Percentiles rank a stretch among this genome's conserved stretches.
phyloP scores from a whole-genome alignment of 208 protist genomes.

The Crithidia thermophila region DNA sequence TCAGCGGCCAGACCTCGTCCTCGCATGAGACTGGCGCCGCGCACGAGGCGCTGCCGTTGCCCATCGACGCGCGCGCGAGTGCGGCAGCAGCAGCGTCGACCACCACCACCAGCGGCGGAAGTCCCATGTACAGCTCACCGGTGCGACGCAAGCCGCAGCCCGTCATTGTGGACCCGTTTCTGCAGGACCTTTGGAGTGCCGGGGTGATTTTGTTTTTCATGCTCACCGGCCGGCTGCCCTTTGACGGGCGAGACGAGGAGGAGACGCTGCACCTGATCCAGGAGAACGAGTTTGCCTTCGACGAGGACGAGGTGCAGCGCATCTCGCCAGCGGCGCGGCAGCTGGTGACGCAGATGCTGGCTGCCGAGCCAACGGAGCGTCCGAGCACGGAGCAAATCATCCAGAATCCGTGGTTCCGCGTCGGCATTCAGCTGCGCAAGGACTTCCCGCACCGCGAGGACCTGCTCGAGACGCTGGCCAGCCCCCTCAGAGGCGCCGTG shows the following conservation, averaged over 20 bases:
- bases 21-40: not conserved
- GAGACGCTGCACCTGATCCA: slow-evolving; percentile 93
- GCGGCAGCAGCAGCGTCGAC: not conserved
- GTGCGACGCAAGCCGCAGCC: slow-evolving; percentile 21
- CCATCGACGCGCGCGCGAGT: not conserved
- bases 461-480: slow-evolving; percentile 19
- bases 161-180: slow-evolving; percentile 67
- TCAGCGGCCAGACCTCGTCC: slow-evolving; percentile 7
- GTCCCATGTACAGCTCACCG: not conserved
- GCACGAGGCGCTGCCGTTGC: not conserved
- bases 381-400: slow-evolving; percentile 89
- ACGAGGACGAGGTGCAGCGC: slow-evolving; percentile 67
- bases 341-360: slow-evolving; percentile 81
- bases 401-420: slow-evolving; percentile 81
- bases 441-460: slow-evolving; percentile 77
- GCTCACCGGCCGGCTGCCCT: slow-evolving; percentile 96
- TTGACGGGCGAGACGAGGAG: slow-evolving; percentile 94
- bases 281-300: slow-evolving; percentile 49
- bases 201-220: slow-evolving; percentile 95
- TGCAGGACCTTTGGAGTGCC: slow-evolving; percentile 92
- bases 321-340: slow-evolving; percentile 66
- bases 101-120: not conserved
- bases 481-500: too few relatives aligned
- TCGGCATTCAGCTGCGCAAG: slow-evolving; percentile 47
- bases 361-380: slow-evolving; percentile 80